phyloP scores from a whole-genome alignment of 2,329 filamentous ascomycete species.

The Raffaelea arxii region DNA sequence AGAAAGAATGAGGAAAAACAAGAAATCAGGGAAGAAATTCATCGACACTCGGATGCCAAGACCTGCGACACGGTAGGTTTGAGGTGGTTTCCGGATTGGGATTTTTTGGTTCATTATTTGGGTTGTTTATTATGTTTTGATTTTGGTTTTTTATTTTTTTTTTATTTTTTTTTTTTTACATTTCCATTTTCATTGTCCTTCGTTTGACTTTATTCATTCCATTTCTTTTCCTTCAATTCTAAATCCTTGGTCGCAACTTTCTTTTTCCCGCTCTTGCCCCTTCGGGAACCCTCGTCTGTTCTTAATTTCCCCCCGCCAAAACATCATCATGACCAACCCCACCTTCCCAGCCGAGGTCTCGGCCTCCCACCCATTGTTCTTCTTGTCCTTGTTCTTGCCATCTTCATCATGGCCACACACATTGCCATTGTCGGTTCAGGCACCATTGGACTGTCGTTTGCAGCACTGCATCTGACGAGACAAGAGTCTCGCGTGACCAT shows the following conservation, averaged over 20 bases:
- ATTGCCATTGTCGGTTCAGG: constrained; percentile 6
- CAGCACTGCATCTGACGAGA: constrained; percentile 6
- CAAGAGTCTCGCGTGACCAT: constrained; percentile 1
- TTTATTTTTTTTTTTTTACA: neutral
- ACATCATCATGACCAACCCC: too few species aligned
- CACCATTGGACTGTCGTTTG: constrained; percentile 10
- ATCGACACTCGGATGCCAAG: neutral
- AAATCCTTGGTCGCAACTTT: neutral
- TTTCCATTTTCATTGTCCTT: neutral
- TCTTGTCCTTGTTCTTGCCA: neutral
- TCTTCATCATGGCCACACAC: neutral
- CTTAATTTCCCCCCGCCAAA: too few species aligned
- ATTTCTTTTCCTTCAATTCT: neutral
- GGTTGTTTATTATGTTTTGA: neutral
- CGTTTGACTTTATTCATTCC: neutral
- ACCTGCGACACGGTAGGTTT: neutral
- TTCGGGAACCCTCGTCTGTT: too few species aligned
- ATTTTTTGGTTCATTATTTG: neutral
- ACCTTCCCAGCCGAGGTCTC: too few species aligned
- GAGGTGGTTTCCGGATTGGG: neutral
- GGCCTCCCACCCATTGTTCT: too few species aligned
- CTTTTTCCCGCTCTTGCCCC: neutral
- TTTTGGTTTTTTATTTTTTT: neutral
- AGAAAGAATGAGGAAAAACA: too few species aligned
- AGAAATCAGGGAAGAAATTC: too few species aligned